These are phyloP conservation scores for Penicillium freii DNA, from an alignment of 2,329 filamentous ascomycete genomes.

Conservation along the genomic window DNA sequence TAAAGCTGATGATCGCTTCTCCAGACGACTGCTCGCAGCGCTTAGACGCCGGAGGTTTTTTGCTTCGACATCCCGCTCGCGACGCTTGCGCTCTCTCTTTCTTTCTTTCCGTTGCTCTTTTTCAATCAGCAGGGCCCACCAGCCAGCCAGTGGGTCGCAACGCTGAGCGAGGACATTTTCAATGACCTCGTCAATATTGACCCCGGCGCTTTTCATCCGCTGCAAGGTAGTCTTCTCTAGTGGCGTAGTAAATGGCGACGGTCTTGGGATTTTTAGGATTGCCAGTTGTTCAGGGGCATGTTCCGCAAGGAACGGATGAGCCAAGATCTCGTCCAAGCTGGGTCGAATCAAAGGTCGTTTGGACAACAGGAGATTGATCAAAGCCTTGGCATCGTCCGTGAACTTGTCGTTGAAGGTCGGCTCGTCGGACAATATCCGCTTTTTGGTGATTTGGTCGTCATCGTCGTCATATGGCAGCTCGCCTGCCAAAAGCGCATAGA, in stretches of 20 bases:
- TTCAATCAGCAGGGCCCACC: constrained; percentile 93
- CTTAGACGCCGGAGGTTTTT: constrained; percentile 79
- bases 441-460: constrained; percentile 82
- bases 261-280: constrained; percentile 78
- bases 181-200: constrained; percentile 90
- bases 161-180: constrained; percentile 88
- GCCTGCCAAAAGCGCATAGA: constrained; percentile 78
- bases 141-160: constrained; percentile 86
- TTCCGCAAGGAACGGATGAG: constrained; percentile 82
- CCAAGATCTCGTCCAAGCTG: constrained; percentile 77
- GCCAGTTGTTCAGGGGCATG: constrained; percentile 84
- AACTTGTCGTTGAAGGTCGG: constrained; percentile 81
- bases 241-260: constrained; percentile 77
- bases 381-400: constrained; percentile 69
- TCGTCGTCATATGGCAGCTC: constrained; percentile 94
- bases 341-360: constrained; percentile 86
- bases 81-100: constrained; percentile 76
- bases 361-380: constrained; percentile 79
- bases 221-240: constrained; percentile 89
- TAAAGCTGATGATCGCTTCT: constrained; percentile 73
- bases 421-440: constrained; percentile 79
- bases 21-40: constrained; percentile 81
- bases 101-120: constrained; percentile 88
- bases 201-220: constrained; percentile 88
- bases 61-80: constrained; percentile 77